Evolutionary conservation across 2,329 filamentous ascomycete species (phyloP).

Genomic region (Dactylellina leptospora): DNA sequence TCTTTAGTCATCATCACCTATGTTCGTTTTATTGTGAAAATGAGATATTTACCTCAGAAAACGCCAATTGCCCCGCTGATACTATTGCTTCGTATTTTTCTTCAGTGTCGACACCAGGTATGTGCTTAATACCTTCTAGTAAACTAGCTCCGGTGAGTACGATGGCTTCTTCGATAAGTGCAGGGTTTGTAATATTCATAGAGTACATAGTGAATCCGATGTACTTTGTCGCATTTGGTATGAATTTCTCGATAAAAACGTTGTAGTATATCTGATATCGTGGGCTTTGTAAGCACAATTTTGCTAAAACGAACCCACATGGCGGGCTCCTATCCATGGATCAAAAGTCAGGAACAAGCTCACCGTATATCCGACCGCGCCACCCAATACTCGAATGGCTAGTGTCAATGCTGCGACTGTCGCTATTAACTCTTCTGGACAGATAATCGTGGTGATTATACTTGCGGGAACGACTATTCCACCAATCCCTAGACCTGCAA

Average conservation of each 20-base stretch:
- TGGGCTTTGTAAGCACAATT: no score
- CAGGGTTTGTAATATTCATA: conserved; percentile 58
- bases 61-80: conserved; percentile 67
- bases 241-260: conserved; percentile 65
- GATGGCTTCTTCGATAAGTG: conserved; percentile 65
- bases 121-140: conserved; percentile 63
- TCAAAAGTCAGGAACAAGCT: conserved; percentile 59
- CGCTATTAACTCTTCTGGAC: conserved; percentile 74
- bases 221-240: conserved; percentile 62
- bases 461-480: conserved; percentile 74
- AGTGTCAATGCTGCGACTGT: conserved; percentile 74
- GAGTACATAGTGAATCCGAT: conserved; percentile 65
- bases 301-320: no score
- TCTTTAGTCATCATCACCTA: not conserved
- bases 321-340: no score
- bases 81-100: conserved; percentile 67
- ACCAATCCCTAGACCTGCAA: conserved; percentile 72
- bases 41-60: conserved; percentile 62
- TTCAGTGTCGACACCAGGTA: conserved; percentile 67
- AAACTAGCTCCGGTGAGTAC: conserved; percentile 66
- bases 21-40: not conserved
- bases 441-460: conserved; percentile 75
- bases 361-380: conserved; percentile 71
- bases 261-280: conserved; percentile 65
- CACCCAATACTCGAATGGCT: conserved; percentile 74